Evolutionary conservation across 495 filamentous ascomycete genomes (phyloP), one percentile per base, ranked within the genome.

Genomic region (Aspergillus sparsus): DNA sequence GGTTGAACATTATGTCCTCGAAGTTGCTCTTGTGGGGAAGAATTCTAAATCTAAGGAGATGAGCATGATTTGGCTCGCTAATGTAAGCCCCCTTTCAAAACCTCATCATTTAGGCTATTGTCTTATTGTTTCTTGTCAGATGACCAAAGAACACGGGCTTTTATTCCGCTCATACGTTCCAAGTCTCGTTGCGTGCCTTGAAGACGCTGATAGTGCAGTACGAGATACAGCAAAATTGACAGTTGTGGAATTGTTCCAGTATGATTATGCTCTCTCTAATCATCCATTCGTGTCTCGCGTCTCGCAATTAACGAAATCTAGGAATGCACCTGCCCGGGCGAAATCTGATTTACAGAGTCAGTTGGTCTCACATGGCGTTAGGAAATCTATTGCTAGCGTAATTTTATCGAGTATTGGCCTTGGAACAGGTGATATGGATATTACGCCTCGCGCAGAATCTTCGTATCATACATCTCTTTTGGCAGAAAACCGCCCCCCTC

Each of bases 261-360:
- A 79, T 55, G 82, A 15, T 55, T 49, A 49, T 13, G 2, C 60
- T 34, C 45, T 50, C 37, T 42, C 13, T 53, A 42, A 36, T 50
- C 60, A 16, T 49, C 49, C 57, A 8, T 61, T 62, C 16, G 62
- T 49, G 11, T 39, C 31, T 16, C 49, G 44, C 66, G 56, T 39
- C 31, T 16, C 49, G 44, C 66, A 56, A 63, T 57, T 7, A n/a
- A 18, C 18, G 27, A 16, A 32, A 41, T 21, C 46, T 41, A 91
- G 88, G 51, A 87, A 85, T 67, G 92, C 92, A 2, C 88, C 90
- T 15, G 87, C 89, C 47, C 81, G 85, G 61, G 93, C 92, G 32
- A 97, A 96, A 71, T 85, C 89, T 0, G 92, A 97, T 68, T 74
- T 98, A 27, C 92, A 93, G 75, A 88, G 81, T 55, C 90, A 95